phyloP scores from a whole-genome alignment of 2,329 filamentous ascomycete genomes.

The Apiospora sp. region DNA sequence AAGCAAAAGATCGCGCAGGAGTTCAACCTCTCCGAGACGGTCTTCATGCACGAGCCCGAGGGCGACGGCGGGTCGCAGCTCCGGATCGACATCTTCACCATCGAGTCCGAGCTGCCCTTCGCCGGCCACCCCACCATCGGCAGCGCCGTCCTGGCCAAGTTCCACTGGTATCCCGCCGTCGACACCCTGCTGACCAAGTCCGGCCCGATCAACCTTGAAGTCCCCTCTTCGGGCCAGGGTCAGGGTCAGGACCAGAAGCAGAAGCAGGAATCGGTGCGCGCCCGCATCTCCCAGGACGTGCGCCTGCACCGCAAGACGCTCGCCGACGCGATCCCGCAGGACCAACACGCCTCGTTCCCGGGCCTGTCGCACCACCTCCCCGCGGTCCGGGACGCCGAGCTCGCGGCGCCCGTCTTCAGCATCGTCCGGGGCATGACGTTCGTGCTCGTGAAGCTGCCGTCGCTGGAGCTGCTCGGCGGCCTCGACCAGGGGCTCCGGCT shows the following conservation, averaged over 20 bases:
- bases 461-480: slow-evolving; percentile 63
- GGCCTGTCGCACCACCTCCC: slow-evolving; percentile 34
- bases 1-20: slow-evolving; percentile 68
- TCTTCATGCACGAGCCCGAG: slow-evolving; percentile 62
- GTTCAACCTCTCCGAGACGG: slow-evolving; percentile 71
- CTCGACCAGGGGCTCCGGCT: slow-evolving; percentile 41
- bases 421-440: slow-evolving; percentile 81
- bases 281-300: slow-evolving; percentile 72
- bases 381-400: slow-evolving; percentile 38
- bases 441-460: slow-evolving; percentile 68
- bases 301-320: slow-evolving; percentile 63
- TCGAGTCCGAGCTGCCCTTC: slow-evolving; percentile 64
- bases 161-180: slow-evolving; percentile 44
- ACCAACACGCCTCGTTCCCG: slow-evolving; percentile 20
- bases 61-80: slow-evolving; percentile 34
- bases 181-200: slow-evolving; percentile 62
- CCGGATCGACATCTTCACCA: slow-evolving; percentile 67
- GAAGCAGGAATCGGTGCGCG: slow-evolving; percentile 53
- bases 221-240: background rate
- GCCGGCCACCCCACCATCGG: slow-evolving; percentile 71
- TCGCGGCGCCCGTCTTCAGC: slow-evolving; percentile 59
- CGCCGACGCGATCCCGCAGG: slow-evolving; percentile 40
- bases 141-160: slow-evolving; percentile 57
- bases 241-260: background rate
- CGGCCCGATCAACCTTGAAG: slow-evolving; percentile 54